phyloP scores from a whole-genome alignment of 129 eudicot species.

The Escallonia rubra region DNA sequence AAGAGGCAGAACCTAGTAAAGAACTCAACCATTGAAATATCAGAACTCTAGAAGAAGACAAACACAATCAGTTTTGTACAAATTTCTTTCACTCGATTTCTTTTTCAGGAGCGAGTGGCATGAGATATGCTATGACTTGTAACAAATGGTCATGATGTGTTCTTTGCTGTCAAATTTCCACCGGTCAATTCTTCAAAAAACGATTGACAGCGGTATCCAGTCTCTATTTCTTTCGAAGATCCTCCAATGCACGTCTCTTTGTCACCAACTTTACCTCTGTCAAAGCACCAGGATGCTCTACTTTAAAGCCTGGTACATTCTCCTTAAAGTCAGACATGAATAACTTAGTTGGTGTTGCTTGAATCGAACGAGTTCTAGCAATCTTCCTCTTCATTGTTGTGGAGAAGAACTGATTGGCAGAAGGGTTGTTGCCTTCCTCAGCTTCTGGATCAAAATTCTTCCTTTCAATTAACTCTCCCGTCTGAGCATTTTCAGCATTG shows the following conservation, averaged over 20 bases:
- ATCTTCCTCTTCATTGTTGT: constrained; percentile 6
- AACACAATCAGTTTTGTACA: background rate
- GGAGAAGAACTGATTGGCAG: constrained; percentile 8
- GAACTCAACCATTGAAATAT: no score
- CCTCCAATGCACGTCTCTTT: constrained; percentile 27
- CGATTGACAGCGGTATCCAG: background rate
- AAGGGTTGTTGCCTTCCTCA: background rate
- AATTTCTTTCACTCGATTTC: background rate
- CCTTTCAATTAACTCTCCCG: background rate
- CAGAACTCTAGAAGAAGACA: background rate
- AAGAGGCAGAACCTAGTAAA: no score
- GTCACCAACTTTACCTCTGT: constrained; percentile 14
- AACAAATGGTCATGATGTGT: background rate
- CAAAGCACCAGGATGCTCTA: constrained; percentile 10
- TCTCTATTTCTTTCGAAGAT: constrained; percentile 7
- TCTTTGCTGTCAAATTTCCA: background rate
- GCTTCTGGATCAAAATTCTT: background rate
- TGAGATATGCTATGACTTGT: background rate
- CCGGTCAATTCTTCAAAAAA: background rate
- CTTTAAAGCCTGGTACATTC: constrained; percentile 17
- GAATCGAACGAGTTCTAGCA: constrained; percentile 19
- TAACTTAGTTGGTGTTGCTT: constrained; percentile 27
- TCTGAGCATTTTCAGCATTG: background rate
- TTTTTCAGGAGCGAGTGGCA: background rate
- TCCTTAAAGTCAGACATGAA: constrained; percentile 28